Conservation (phyloP, 768 basidiomycete species). For the Saitozyma sp. region DNA sequence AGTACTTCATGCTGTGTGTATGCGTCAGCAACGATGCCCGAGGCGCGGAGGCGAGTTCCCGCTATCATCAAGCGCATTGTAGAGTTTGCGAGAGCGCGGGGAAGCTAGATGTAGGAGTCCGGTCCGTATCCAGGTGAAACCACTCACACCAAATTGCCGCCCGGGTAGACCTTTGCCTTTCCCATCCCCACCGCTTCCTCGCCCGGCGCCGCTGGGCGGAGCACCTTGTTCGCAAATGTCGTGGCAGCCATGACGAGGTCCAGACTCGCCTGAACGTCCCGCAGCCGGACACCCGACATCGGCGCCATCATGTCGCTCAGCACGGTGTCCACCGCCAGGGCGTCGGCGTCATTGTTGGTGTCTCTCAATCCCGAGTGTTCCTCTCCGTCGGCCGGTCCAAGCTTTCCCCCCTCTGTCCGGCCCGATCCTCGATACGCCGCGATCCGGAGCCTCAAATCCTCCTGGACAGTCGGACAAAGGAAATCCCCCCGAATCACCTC, state of each 20-base stretch:
- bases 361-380: background rate
- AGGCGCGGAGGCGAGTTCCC: too few species aligned
- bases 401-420: background rate
- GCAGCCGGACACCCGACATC: constrained; percentile 66
- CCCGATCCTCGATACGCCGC: constrained; percentile 2
- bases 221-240: constrained; percentile 60
- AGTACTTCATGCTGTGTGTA: constrained; percentile 73
- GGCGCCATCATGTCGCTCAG: constrained; percentile 91
- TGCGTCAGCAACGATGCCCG: background rate
- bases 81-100: too few species aligned
- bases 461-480: constrained; percentile 60
- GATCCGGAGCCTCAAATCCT: constrained; percentile 42
- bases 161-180: constrained; percentile 19
- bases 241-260: constrained; percentile 74
- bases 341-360: background rate
- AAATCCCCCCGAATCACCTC: constrained; percentile 76
- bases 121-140: background rate
- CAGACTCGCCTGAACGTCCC: constrained; percentile 69
- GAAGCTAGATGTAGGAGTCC: background rate
- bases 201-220: constrained; percentile 53
- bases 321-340: constrained; percentile 68
- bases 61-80: too few species aligned
- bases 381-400: background rate
- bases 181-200: constrained; percentile 49
- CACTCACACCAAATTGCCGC: constrained; percentile 50